Conservation (phyloP, 2,329 filamentous ascomycete genomes). For the Nannizzia gypsea region DNA sequence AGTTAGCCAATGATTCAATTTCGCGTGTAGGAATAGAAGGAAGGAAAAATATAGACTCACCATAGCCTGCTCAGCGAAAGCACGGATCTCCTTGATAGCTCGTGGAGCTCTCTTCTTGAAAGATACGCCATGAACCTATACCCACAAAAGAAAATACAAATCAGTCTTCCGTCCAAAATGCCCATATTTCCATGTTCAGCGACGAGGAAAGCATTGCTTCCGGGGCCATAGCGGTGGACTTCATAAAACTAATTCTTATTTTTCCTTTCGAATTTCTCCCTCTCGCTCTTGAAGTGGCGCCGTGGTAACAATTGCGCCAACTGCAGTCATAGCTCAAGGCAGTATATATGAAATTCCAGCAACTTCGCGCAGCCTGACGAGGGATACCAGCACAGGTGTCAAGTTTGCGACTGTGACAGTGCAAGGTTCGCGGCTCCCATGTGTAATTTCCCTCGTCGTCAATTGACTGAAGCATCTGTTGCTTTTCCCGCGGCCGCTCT, state of each 20-base stretch:
- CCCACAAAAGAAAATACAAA: conserved; percentile 28
- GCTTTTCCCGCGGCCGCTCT: conserved; percentile 4
- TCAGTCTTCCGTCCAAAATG: conserved; percentile 59
- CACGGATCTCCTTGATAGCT: conserved; percentile 99
- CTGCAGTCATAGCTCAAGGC: not conserved
- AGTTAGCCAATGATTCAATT: conserved; percentile 2
- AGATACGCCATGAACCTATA: conserved; percentile 83
- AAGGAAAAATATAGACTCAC: conserved; percentile 47
- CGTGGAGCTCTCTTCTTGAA: conserved; percentile 99
- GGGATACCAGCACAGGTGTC: not conserved
- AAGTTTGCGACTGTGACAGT: not conserved
- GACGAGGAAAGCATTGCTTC: conserved; percentile 6
- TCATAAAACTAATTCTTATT: conserved; percentile 52
- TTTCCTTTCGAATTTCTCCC: conserved; percentile 7
- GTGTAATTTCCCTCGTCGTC: not conserved
- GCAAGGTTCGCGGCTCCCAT: not conserved
- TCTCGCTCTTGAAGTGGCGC: conserved; percentile 7
- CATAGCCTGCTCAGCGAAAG: conserved; percentile 88
- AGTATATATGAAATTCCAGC: not conserved
- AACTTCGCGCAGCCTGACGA: not conserved
- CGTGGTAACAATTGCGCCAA: not conserved
- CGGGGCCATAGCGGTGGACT: conserved; percentile 49
- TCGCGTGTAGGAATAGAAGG: conserved; percentile 3
- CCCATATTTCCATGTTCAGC: conserved; percentile 13
- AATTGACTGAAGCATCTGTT: not conserved